Evolutionary conservation across 768 basidiomycete genomes (phyloP).

Genomic region (Lentinula raphanica): DNA sequence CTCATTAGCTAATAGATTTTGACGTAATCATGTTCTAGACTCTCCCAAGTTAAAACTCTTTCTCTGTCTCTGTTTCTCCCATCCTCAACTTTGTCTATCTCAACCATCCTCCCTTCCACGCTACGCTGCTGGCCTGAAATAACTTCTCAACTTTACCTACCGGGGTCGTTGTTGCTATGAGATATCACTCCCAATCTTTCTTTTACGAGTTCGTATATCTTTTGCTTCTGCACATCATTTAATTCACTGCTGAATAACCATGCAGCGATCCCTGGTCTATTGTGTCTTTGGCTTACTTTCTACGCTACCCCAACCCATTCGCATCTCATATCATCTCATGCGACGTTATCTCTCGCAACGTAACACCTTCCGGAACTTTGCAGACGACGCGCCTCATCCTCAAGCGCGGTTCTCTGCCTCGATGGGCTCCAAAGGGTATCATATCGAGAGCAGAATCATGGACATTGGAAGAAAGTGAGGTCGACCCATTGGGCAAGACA

Average conservation of each 20-base stretch:
- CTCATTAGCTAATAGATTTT: neutral
- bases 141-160: neutral
- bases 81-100: neutral
- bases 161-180: constrained; percentile 31
- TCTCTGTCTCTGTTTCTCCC: neutral
- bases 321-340: constrained; percentile 91
- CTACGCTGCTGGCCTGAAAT: neutral
- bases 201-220: constrained; percentile 41
- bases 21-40: neutral
- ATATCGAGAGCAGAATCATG: constrained; percentile 84
- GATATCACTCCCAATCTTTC: constrained; percentile 53
- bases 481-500: constrained; percentile 75
- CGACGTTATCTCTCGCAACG: constrained; percentile 84
- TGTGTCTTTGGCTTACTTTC: constrained; percentile 88
- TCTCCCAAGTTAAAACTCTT: neutral
- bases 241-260: constrained; percentile 11
- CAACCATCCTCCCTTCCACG: neutral
- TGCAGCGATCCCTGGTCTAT: constrained; percentile 89
- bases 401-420: constrained; percentile 85
- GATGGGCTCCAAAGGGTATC: constrained; percentile 86
- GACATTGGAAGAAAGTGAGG: constrained; percentile 93
- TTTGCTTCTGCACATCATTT: neutral
- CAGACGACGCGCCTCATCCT: constrained; percentile 87
- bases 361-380: constrained; percentile 70
- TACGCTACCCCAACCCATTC: constrained; percentile 94